phyloP scores from a whole-genome alignment of 2,329 filamentous ascomycete species.

The Corinectria fuckeliana region DNA sequence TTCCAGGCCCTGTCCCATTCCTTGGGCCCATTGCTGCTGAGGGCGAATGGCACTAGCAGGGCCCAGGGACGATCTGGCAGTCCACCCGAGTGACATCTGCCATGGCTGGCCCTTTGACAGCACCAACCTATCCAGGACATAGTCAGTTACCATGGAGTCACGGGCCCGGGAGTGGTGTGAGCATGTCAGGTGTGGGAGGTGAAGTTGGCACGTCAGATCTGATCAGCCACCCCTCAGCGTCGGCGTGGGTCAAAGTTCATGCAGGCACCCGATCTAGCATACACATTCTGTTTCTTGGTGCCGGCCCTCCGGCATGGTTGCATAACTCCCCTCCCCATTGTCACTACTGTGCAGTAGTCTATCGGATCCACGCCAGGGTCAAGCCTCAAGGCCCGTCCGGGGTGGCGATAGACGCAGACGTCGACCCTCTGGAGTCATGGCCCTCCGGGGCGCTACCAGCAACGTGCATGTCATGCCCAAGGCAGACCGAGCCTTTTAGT shows the following conservation, averaged over 20 bases:
- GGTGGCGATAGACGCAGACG: constrained; percentile 17
- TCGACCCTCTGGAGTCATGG: background rate
- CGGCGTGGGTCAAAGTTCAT: too few species aligned
- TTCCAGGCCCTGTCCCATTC: constrained; percentile 37
- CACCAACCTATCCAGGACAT: too few species aligned
- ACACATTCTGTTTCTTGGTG: too few species aligned
- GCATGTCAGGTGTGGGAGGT: background rate
- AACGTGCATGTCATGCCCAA: constrained; percentile 14
- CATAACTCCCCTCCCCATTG: constrained; percentile 16
- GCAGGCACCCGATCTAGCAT: constrained; percentile 32
- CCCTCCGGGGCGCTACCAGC: constrained; percentile 15
- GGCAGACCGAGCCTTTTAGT: constrained; percentile 1
- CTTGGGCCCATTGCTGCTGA: constrained; percentile 31
- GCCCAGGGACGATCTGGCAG: constrained; percentile 16
- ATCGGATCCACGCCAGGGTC: constrained; percentile 25
- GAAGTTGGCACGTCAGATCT: constrained; percentile 2
- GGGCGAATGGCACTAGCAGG: constrained; percentile 29
- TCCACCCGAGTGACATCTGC: constrained; percentile 12
- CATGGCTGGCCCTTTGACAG: too few species aligned
- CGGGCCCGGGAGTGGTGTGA: background rate
- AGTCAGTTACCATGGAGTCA: constrained; percentile 9
- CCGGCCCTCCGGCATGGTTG: background rate
- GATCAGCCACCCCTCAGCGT: constrained; percentile 28
- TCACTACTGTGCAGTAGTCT: constrained; percentile 4
- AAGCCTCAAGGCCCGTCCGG: constrained; percentile 14